Base-by-base conservation (phyloP, 2,329 filamentous ascomycete genomes). In the Penicillium sp. region DNA sequence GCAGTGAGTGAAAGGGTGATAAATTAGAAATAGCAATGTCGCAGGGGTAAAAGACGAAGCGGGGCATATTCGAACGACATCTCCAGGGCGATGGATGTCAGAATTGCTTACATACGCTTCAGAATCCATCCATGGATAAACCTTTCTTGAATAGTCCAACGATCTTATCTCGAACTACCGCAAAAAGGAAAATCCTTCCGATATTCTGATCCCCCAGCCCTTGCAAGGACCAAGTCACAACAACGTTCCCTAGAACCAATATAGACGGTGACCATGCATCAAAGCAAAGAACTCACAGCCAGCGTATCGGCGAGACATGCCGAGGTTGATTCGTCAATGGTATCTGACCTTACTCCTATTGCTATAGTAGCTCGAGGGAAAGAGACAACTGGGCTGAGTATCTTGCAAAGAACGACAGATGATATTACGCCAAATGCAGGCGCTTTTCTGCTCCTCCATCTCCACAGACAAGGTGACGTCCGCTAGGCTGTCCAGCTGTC, bases 401-500 rank as follows among this genome's bases (percentile, higher is more conserved):
- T 40, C 8, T 46, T 46, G 12, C 35, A 31, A 33, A 22, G 13
- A 12, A 39, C 35, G 13, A 10, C 15, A 26, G 35, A 40, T 15
- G 4, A 46, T 4, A 19, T 26, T 9, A 31, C 35, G 29, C 45
- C 35, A 26, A 43, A 49, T 26, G 50, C 45, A 28, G 34, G 35
- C 17, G 38, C 37, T 22, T 43, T 46, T 33, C 21, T 52, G 19
- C 38, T 49, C 26, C 42, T 52, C 13, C 32, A 46, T 12, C 46
- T 40, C 8, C 32, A 42, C 17, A 37, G 35, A 10, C 9, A 22
- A n/a, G 42, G 45, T 6, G 46, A 49, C 10, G 33, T 52, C 10
- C 38, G 50, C 15, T 31, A 53, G 43, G 42, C 37, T 21, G 43
- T 50, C 5, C 33, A 49, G 24, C 15, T 53, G 12, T 37, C 29